Conservation (phyloP, 306 rosid genomes). For the Trichosanthes truncata region DNA sequence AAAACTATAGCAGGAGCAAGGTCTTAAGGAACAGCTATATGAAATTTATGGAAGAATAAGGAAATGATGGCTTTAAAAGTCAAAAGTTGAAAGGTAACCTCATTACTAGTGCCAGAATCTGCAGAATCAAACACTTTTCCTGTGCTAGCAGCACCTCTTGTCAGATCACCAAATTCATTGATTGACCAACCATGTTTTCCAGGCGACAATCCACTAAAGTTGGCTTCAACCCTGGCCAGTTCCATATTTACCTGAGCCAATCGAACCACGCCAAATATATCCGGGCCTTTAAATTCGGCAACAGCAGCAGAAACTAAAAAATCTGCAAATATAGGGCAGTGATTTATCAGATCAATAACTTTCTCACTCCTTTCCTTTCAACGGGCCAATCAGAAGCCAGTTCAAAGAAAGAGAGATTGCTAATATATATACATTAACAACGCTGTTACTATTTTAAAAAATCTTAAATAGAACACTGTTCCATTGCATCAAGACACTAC, state of each 20-base stretch:
- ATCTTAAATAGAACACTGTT: neutral
- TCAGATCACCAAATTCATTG: slow-evolving; percentile 83
- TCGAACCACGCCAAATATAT: slow-evolving; percentile 76
- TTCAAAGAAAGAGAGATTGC: neutral
- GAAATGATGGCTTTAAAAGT: neutral
- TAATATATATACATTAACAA: too few species aligned
- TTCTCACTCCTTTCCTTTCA: neutral
- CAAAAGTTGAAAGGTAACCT: slow-evolving; percentile 42
- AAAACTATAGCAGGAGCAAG: neutral
- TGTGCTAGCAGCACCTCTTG: slow-evolving; percentile 84
- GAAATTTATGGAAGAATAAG: neutral
- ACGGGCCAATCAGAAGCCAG: neutral
- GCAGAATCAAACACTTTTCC: slow-evolving; percentile 53
- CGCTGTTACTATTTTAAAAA: neutral
- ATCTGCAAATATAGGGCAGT: slow-evolving; percentile 38
- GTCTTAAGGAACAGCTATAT: neutral
- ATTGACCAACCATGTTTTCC: slow-evolving; percentile 94
- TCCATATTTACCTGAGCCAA: slow-evolving; percentile 88
- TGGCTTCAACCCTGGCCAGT: slow-evolving; percentile 82
- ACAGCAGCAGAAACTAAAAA: slow-evolving; percentile 83
- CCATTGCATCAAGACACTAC: neutral
- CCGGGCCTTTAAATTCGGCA: slow-evolving; percentile 90
- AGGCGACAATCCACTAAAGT: slow-evolving; percentile 69
- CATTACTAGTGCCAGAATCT: slow-evolving; percentile 18
- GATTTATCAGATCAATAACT: neutral